These are phyloP conservation scores for Globisporangium polare DNA, from an alignment of 352 stramenopile genomes.

Conservation along the genomic window DNA sequence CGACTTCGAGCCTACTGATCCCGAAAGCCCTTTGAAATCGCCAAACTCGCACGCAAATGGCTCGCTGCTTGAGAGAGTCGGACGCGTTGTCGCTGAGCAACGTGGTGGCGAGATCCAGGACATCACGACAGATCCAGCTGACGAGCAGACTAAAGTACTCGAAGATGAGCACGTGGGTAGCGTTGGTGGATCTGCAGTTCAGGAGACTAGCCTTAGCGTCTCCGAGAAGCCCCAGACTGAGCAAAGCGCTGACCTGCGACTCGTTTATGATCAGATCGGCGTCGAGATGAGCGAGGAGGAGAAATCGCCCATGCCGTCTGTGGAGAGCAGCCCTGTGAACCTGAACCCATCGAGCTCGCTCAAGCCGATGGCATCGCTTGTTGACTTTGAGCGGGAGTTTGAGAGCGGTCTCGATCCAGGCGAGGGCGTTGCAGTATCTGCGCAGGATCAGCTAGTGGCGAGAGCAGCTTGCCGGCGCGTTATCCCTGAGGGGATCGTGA, in stretches of 20 bases:
- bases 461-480: conserved; percentile 65
- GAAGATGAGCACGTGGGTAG: conserved; percentile 16
- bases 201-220: conserved; percentile 4
- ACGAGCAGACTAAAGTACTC: conserved; percentile 14
- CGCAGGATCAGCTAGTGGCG: conserved; percentile 62
- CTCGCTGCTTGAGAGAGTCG: conserved; percentile 60
- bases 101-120: conserved; percentile 73
- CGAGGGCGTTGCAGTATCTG: conserved; percentile 48
- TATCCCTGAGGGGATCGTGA: conserved; percentile 67
- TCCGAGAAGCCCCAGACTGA: conserved; percentile 23
- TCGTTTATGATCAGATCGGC: conserved; percentile 7
- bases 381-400: conserved; percentile 27
- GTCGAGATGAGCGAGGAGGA: conserved; percentile 12
- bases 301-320: conserved; percentile 2
- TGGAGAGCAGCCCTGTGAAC: conserved; percentile 6
- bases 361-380: conserved; percentile 18
- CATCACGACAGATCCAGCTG: conserved; percentile 51
- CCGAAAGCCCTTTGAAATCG: conserved; percentile 14
- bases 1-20: conserved; percentile 26
- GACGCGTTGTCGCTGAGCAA: conserved; percentile 67
- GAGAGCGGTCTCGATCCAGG: conserved; percentile 69
- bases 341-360: conserved; percentile 5
- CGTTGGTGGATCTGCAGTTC: conserved; percentile 12
- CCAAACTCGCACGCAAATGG: conserved; percentile 25
- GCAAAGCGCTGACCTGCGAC: conserved; percentile 5